These are phyloP conservation scores for Aspergillus sclerotioniger DNA, from an alignment of 495 filamentous ascomycete genomes.

Conservation along the genomic window DNA sequence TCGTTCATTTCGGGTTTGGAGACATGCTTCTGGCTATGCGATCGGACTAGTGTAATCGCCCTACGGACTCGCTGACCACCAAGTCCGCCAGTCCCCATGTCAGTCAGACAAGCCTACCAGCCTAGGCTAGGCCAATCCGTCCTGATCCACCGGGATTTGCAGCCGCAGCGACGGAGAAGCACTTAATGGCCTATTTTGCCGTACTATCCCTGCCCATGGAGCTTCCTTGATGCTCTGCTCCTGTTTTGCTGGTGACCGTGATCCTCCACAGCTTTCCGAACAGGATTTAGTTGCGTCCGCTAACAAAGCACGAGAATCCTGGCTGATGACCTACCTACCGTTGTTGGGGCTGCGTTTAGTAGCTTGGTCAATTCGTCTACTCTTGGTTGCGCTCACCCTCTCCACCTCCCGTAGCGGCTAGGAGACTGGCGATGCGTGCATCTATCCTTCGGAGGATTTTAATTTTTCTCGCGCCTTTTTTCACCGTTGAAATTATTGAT, in stretches of 20 bases:
- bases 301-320: constrained; percentile 9
- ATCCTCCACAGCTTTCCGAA: constrained; percentile 1
- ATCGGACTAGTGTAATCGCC: background rate
- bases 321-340: constrained; percentile 12
- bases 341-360: constrained; percentile 10
- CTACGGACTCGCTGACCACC: too few species aligned
- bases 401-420: constrained; percentile 11
- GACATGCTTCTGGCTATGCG: constrained; percentile 5
- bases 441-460: constrained; percentile 11
- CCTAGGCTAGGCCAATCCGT: constrained; percentile 10
- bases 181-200: constrained; percentile 13
- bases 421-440: constrained; percentile 9
- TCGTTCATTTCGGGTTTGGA: background rate
- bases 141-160: constrained; percentile 21
- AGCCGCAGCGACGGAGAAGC: constrained; percentile 22
- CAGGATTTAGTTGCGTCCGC: constrained; percentile 4
- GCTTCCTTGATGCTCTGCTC: constrained; percentile 1
- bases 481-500: background rate
- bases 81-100: background rate
- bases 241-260: constrained; percentile 1
- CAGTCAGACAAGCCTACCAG: constrained; percentile 12
- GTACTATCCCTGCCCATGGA: constrained; percentile 2
- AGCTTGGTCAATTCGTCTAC: constrained; percentile 10
- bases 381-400: constrained; percentile 1
- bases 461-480: too few species aligned